Evolutionary conservation across 768 basidiomycete species (phyloP).

Genomic region (Coprinopsis strossmayeri): DNA sequence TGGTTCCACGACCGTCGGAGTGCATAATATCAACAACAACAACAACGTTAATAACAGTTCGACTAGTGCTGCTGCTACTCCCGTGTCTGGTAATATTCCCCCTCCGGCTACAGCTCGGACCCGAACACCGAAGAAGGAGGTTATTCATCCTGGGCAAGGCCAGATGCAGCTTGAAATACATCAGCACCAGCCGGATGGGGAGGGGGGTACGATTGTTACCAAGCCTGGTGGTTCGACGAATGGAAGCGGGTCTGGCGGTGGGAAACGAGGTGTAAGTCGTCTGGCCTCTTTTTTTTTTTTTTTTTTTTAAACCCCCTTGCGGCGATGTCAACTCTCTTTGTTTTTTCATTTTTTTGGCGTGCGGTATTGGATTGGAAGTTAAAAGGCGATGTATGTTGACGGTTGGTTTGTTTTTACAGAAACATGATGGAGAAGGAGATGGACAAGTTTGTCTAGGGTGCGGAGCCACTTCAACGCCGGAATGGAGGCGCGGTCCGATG

Average conservation of each 20-base stretch:
- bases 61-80: too few relatives aligned
- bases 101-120: not conserved
- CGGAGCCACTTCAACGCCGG: constrained; percentile 77
- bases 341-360: too few relatives aligned
- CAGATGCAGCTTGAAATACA: constrained; percentile 4
- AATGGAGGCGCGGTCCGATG: constrained; percentile 81
- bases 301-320: not conserved
- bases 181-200: constrained; percentile 2
- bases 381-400: not conserved
- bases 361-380: too few relatives aligned
- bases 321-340: too few relatives aligned
- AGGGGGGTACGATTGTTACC: not conserved
- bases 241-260: not conserved
- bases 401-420: not conserved
- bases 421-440: constrained; percentile 19
- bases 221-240: not conserved
- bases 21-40: not conserved
- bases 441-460: constrained; percentile 79
- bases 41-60: too few relatives aligned
- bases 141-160: constrained; percentile 3
- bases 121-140: constrained; percentile 3
- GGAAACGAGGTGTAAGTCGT: not conserved
- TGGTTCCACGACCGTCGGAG: not conserved
- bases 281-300: not conserved
- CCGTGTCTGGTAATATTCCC: not conserved